Evolutionary conservation across 352 stramenopile genomes (phyloP), one percentile per base, ranked within the genome.

Genomic region (Blastocystis sp.): DNA sequence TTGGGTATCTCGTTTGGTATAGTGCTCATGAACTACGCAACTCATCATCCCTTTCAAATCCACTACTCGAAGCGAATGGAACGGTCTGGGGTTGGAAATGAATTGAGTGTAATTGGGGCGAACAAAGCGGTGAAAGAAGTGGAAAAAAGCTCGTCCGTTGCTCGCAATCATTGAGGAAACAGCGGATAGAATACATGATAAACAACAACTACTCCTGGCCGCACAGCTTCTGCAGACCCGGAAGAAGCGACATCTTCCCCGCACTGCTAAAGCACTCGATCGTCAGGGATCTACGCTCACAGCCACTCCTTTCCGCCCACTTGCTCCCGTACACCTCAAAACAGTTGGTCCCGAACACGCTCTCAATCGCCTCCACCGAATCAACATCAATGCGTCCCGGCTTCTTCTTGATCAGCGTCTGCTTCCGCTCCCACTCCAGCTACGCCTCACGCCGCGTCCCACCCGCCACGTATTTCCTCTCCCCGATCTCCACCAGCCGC

Each of bases 351-450:
- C 71, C 71, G 14, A 54, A 17, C 3, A 81, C 24, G 66, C 66
- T 81, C 48, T 60, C 10, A 24, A 81, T 2, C 38, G 17, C 2
- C 28, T 21, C 43, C 45, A 81, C 52, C 28, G 43, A 57, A 65
- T 52, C 71, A 24, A 81, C 21, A 34, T 65, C 71, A 38, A 81
- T 81, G 28, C 19, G 38, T 21, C 28, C 60, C 3, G 38, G 48
- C 71, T 81, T 81, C 43, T 54, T 21, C n/a, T 81, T 81, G 3
- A 81, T 38, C n/a, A 81, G 34, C 3, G 24, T 54, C 60, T 81
- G 38, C 24, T 81, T 81, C 7, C 52, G 38, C n/a, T 81, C 71
- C 24, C 52, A 81, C n/a, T 81, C 71, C 64, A 81, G 64, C 71
- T 81, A 64, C 60, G 28, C 24, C 24, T 14, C 17, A 81, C 3